Base-by-base conservation (phyloP, 306 rosid species). In the Glycyrrhiza uralensis region DNA sequence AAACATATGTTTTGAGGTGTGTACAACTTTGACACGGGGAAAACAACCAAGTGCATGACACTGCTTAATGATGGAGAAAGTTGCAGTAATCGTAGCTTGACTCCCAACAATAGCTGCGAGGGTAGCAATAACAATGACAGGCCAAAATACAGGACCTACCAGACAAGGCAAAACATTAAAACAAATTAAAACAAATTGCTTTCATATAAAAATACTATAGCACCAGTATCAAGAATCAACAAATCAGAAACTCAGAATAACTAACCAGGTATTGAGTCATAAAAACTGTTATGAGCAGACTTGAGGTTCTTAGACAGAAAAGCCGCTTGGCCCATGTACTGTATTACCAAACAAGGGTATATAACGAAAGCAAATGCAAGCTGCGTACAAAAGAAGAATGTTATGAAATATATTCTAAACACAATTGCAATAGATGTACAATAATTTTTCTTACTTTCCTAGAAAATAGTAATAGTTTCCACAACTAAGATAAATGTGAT, bases 281-380 rank as follows among this genome's bases (percentile, higher is more conserved):
- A 92, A 56, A 92, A 92, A 69, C 85, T 87, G 75, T 77, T 62
- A 65, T 61, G 71, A 66, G 86, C 35, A 69, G 78, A 67, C 1
- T 55, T 4, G 18, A 66, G 63, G 82, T 89, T 79, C 76, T 84
- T 86, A 42, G 96, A 92, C 52, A 92, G 73, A 83, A 85, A 89
- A 22, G 97, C 93, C 76, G 93, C 97, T 66, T 92, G 96, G 69
- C 97, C 97, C 91, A 92, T 86, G 86, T 92, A 92, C 69, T 92
- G 96, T 41, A 89, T 74, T 20, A 92, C 92, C 87, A 92, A 84
- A 86, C 93, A 92, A 32, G 97, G 97, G 85, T 87, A 92, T 64
- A 89, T 72, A 42, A 86, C 71, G 66, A 83, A 80, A 44, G 84
- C 80, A 84, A 92, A 92, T 5, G 97, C 91, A 83, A 89, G 79